phyloP scores from a whole-genome alignment of 352 stramenopile species.

The Pythium sukuiense region DNA sequence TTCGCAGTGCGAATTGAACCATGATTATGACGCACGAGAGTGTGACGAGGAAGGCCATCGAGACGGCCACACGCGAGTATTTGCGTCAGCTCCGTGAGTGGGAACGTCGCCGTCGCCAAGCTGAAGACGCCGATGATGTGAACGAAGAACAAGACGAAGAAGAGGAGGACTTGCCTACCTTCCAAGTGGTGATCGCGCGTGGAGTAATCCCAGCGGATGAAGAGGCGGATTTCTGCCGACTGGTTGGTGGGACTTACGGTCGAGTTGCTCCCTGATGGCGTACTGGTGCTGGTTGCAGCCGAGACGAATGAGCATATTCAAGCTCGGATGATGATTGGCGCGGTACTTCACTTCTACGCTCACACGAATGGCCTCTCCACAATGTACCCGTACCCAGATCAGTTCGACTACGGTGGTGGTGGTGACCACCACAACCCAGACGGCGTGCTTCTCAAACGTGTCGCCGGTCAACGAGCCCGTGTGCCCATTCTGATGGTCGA shows the following conservation, averaged over 20 bases:
- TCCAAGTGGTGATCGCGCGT: background rate
- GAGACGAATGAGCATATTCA: background rate
- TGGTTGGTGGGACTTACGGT: background rate
- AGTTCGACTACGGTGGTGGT: background rate
- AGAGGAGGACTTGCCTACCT: background rate
- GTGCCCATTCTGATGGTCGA: background rate
- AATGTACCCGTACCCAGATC: background rate
- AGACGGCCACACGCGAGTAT: too few relatives aligned
- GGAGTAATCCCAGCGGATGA: background rate
- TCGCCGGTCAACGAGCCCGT: background rate
- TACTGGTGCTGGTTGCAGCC: background rate
- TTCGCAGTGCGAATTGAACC: too few relatives aligned
- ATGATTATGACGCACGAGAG: too few relatives aligned
- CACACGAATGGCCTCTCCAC: background rate
- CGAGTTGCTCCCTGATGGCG: background rate
- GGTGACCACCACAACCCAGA: background rate
- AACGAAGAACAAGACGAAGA: background rate
- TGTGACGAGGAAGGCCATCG: too few relatives aligned
- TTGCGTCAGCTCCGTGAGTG: background rate
- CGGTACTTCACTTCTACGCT: background rate
- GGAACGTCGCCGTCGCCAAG: background rate
- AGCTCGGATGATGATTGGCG: background rate
- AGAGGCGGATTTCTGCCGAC: background rate
- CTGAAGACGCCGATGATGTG: background rate
- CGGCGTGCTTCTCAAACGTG: background rate